Evolutionary conservation across 169 alveolate species (phyloP).

Genomic region (Theileria orientalis): DNA sequence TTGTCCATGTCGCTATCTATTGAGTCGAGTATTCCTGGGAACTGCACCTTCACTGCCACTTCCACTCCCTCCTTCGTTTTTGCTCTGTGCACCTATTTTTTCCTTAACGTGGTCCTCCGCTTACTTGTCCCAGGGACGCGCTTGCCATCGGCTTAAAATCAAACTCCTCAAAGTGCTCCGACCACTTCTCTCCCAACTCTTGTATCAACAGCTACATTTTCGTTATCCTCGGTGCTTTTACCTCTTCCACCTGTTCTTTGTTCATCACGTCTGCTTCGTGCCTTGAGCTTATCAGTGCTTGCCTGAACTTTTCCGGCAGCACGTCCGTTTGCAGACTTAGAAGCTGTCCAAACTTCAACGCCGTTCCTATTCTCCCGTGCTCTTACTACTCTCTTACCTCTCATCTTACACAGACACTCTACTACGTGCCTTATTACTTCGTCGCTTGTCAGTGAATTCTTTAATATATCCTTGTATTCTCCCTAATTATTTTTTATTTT

Average conservation of each 20-base stretch:
- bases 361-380: slow-evolving; percentile 34
- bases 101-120: neutral
- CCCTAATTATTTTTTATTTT: slow-evolving; percentile 25
- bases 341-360: slow-evolving; percentile 61
- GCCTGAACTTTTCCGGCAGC: slow-evolving; percentile 81
- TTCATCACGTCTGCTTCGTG: slow-evolving; percentile 93
- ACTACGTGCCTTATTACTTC: slow-evolving; percentile 40
- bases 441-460: slow-evolving; percentile 40
- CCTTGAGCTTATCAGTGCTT: slow-evolving; percentile 86
- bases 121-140: slow-evolving; percentile 79
- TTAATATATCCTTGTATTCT: slow-evolving; percentile 17
- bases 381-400: slow-evolving; percentile 32
- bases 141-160: slow-evolving; percentile 79
- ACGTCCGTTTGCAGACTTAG: slow-evolving; percentile 82
- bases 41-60: slow-evolving; percentile 75
- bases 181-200: slow-evolving; percentile 87
- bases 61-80: slow-evolving; percentile 54
- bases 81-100: slow-evolving; percentile 68
- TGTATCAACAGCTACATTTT: slow-evolving; percentile 67
- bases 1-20: slow-evolving; percentile 74
- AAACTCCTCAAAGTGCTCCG: slow-evolving; percentile 71
- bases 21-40: slow-evolving; percentile 77
- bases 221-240: neutral
- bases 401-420: slow-evolving; percentile 66
- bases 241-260: slow-evolving; percentile 68